Base-by-base conservation (phyloP, 371 early-diverging fungal genomes). In the Mortierella sp. region DNA sequence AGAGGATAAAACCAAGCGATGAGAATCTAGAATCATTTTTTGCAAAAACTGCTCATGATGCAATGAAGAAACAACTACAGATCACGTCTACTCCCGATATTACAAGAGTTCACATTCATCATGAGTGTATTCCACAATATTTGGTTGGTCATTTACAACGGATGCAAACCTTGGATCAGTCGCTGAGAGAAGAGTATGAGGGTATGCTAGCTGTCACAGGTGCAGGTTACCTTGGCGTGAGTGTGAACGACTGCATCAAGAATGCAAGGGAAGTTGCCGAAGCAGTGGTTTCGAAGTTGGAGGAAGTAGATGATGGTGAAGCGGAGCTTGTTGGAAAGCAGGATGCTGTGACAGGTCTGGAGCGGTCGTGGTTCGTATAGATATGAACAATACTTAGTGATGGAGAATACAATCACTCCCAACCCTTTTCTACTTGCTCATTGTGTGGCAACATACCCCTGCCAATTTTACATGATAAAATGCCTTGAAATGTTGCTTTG, bases 101-200 rank as follows among this genome's bases (percentile, higher is more conserved):
- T 31, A 64, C 82, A 6, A 79, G 84, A 55, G 91, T 89, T 1
- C 82, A 87, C 40, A 56, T 96, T 19, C 90, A 92, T n/a, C 67
- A 75, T 3, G 83, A 91, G n/a, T 98, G 98, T 77, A 97, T 98
- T 56, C 97, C 97, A 10, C 94, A 96, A 67, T 97, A 96, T 73
- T 67, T 85, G 0, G 95, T 96, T 0, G 97, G 96, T 0, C 97
- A 98, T 70, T 63, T 86, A 34, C 85, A 88, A 17, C 83, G 92
- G 40, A 82, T 98, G 70, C 65, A 83, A 28, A 82, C 82, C 23
- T 75, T 97, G 67, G 90, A 94, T 64, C 82, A 86, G 45, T 72
- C 82, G 54, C 67, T 89, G 2, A 61, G 76, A 1, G 81, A 76
- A 29, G 87, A 89, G 15, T 89, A 88, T 51, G 61, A 66, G 28